Conservation (phyloP, 1,284 basidiomycete genomes). For the Cronartium quercuum region DNA sequence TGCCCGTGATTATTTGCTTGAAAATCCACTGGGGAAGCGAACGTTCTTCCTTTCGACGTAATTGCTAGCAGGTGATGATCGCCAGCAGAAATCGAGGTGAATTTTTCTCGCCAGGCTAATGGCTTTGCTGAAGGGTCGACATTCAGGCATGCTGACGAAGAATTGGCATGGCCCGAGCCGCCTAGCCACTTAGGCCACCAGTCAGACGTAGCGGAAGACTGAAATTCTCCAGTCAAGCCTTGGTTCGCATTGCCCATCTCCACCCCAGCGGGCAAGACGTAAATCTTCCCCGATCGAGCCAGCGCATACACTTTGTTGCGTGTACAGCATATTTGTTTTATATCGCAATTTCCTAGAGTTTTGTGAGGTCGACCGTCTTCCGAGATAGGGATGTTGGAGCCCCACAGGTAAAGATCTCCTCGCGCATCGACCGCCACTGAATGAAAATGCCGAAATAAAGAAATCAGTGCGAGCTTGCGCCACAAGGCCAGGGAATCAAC, state of each 20-base stretch:
- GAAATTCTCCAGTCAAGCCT: constrained; percentile 49
- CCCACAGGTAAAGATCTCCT: constrained; percentile 88
- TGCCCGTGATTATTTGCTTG: constrained; percentile 79
- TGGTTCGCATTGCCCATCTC: neutral
- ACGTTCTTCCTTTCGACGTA: constrained; percentile 72
- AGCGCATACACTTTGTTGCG: constrained; percentile 63
- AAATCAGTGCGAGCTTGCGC: no score
- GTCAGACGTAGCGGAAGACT: constrained; percentile 40
- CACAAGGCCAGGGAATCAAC: neutral
- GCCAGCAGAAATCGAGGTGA: constrained; percentile 68
- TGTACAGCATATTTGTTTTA: constrained; percentile 57
- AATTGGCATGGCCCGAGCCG: constrained; percentile 40
- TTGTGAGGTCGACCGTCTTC: constrained; percentile 3
- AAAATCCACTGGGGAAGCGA: constrained; percentile 68
- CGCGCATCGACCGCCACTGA: constrained; percentile 72
- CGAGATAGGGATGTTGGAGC: constrained; percentile 55
- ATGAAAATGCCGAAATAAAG: neutral
- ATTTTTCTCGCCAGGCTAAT: constrained; percentile 55
- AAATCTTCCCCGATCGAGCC: constrained; percentile 66
- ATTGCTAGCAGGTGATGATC: constrained; percentile 75
- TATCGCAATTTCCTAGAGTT: constrained; percentile 60
- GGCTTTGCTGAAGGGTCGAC: constrained; percentile 45
- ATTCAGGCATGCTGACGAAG: constrained; percentile 43
- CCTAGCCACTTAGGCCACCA: constrained; percentile 45
- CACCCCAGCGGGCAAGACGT: constrained; percentile 57